A percentile compares a stretch with the other conserved stretches of the same genome.
Conservation (phyloP, 805 yeast genomes). For the Wickerhamomyces queroliae region DNA sequence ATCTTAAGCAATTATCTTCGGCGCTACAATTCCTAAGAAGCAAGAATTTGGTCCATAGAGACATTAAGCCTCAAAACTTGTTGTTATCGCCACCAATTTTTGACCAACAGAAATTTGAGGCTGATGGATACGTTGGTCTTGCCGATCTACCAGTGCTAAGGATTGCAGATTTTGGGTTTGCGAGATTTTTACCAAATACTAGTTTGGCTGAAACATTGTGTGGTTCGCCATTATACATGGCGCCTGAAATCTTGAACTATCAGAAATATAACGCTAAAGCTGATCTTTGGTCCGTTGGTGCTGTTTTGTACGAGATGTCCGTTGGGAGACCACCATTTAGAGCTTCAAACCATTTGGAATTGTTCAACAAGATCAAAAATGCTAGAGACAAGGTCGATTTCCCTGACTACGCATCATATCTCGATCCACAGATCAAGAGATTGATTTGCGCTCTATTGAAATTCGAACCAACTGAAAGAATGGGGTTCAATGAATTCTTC, state of each 20-base stretch:
- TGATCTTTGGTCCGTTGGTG: slow-evolving; percentile 97
- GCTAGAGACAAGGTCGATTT: slow-evolving; percentile 74
- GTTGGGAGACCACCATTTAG: slow-evolving; percentile 96
- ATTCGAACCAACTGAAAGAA: slow-evolving; percentile 81
- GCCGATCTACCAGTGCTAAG: slow-evolving; percentile 89
- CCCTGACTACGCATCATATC: slow-evolving; percentile 52
- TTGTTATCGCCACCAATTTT: slow-evolving; percentile 78
- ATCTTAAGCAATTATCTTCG: slow-evolving; percentile 78
- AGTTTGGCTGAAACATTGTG: slow-evolving; percentile 95
- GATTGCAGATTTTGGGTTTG: slow-evolving; percentile 97
- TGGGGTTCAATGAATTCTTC: slow-evolving; percentile 87
- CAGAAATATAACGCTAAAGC: slow-evolving; percentile 97
- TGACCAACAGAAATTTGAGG: slow-evolving; percentile 49
- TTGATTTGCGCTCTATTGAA: slow-evolving; percentile 73
- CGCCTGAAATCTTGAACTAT: slow-evolving; percentile 91
- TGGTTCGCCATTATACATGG: slow-evolving; percentile 98
- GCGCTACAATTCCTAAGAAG: slow-evolving; percentile 79
- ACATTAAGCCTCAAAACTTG: slow-evolving; percentile 88
- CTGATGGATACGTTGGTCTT: slow-evolving; percentile 59
- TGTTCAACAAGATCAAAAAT: slow-evolving; percentile 78
- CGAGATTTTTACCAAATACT: slow-evolving; percentile 87
- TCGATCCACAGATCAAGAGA: slow-evolving; percentile 58
- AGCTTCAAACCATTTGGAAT: slow-evolving; percentile 89
- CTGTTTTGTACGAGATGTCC: slow-evolving; percentile 91
- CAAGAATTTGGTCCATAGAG: slow-evolving; percentile 87